These are phyloP conservation scores for Selaginella tamariscina DNA, from an alignment of 75 land plant species.

Conservation along the genomic window DNA sequence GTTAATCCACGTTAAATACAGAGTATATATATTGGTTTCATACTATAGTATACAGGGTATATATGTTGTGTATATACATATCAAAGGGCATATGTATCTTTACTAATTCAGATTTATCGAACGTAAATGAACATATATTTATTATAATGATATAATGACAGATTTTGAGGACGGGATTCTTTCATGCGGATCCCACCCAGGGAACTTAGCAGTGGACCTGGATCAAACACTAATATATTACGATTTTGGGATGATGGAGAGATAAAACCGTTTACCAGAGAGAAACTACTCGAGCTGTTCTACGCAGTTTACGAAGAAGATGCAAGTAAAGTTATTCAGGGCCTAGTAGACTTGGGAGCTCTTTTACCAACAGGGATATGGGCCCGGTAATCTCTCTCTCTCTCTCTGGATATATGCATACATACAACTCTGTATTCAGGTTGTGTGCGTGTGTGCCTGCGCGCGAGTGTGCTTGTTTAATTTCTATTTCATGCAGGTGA, in stretches of 20 bases:
- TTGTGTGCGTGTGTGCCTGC: no score
- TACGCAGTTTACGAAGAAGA: slow-evolving; percentile 96
- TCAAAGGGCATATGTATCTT: no score
- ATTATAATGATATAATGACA: slow-evolving; percentile 18
- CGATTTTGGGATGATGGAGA: slow-evolving; percentile 99
- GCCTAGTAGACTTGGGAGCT: slow-evolving; percentile 73
- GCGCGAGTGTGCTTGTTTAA: no score
- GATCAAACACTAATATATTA: slow-evolving; percentile 92
- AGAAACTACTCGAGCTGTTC: slow-evolving; percentile 78
- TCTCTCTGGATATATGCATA: not conserved
- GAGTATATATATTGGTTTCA: no score
- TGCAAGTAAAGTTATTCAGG: slow-evolving; percentile 75
- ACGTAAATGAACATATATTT: no score
- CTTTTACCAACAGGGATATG: slow-evolving; percentile 91
- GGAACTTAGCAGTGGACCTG: slow-evolving; percentile 76
- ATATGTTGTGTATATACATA: no score
- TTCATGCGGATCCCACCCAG: slow-evolving; percentile 99
- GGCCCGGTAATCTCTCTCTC: slow-evolving; percentile 47
- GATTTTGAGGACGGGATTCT: slow-evolving; percentile 95
- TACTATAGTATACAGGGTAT: no score
- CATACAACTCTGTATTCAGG: no score
- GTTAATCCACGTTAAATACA: not conserved
- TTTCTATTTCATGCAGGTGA: slow-evolving; percentile 40
- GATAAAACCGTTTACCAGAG: slow-evolving; percentile 71
- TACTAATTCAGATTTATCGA: no score